These are phyloP conservation scores for Macrophomina phaseolina DNA, from an alignment of 2,329 filamentous ascomycete species.

Conservation along the genomic window DNA sequence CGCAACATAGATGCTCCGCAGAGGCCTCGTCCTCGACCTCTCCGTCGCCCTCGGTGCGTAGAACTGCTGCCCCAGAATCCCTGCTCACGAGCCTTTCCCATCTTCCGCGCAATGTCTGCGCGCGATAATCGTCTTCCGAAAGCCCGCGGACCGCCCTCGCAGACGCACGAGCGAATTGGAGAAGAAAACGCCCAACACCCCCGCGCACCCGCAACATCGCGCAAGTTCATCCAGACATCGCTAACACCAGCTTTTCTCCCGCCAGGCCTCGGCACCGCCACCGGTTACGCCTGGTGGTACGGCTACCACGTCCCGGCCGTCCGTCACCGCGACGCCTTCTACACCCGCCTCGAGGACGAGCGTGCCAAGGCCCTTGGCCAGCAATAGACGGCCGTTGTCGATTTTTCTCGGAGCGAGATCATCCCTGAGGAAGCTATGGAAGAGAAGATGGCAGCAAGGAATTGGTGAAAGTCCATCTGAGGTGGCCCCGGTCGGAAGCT, in stretches of 20 bases:
- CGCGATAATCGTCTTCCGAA: neutral
- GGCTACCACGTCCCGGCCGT: conserved; percentile 70
- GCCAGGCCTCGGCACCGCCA: conserved; percentile 65
- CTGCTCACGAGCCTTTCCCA: neutral
- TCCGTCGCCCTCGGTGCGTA: conserved; percentile 68
- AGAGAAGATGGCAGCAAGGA: neutral
- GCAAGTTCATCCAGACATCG: neutral
- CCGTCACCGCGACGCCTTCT: conserved; percentile 67
- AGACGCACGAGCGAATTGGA: neutral
- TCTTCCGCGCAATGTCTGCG: neutral
- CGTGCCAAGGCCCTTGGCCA: conserved; percentile 57
- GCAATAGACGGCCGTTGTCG: conserved; percentile 30
- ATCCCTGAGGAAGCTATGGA: neutral
- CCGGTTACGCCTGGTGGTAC: conserved; percentile 73
- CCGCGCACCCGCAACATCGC: neutral
- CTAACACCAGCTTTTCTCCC: neutral
- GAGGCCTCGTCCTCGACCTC: conserved; percentile 69
- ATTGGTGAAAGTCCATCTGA: neutral
- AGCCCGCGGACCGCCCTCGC: neutral
- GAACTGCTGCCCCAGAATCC: neutral
- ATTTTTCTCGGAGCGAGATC: conserved; percentile 11
- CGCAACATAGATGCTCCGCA: conserved; percentile 65
- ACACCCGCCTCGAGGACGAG: conserved; percentile 68
- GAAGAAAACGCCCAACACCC: neutral
- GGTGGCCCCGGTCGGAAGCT: neutral